Evolutionary conservation across 1,139 yeast species (phyloP).

Genomic region (Waltiozyma sp.): DNA sequence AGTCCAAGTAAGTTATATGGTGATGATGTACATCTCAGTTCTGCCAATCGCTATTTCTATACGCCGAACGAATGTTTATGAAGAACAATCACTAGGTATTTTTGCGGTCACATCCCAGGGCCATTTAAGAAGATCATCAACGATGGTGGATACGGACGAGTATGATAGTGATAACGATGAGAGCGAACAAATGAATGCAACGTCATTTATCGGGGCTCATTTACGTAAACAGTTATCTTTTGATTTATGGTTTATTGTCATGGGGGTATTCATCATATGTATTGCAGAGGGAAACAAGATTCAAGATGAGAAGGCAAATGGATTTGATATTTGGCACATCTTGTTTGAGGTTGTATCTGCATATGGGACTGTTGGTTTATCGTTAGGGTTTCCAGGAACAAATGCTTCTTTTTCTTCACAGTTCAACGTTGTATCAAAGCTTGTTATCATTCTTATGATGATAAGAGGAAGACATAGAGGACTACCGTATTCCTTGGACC

Average conservation of each 20-base stretch:
- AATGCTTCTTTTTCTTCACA: constrained; percentile 63
- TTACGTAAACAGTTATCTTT: constrained; percentile 84
- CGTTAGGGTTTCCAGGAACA: constrained; percentile 66
- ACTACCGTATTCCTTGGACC: constrained; percentile 81
- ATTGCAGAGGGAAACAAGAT: constrained; percentile 70
- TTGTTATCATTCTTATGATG: constrained; percentile 81
- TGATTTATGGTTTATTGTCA: constrained; percentile 87
- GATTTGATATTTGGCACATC: constrained; percentile 59
- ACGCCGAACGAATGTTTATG: constrained; percentile 93
- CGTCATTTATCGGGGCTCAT: constrained; percentile 74
- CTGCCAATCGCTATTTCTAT: constrained; percentile 92
- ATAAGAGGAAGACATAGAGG: constrained; percentile 97
- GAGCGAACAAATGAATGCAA: constrained; percentile 16
- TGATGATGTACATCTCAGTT: constrained; percentile 97
- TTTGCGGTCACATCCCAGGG: constrained; percentile 31
- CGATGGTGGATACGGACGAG: constrained; percentile 10
- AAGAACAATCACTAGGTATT: constrained; percentile 88
- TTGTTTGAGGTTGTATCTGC: constrained; percentile 90
- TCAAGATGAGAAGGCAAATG: constrained; percentile 28
- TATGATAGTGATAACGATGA: constrained; percentile 13
- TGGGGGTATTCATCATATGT: constrained; percentile 79
- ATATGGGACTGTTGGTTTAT: constrained; percentile 90
- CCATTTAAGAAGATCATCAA: constrained; percentile 10
- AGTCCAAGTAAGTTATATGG: constrained; percentile 83
- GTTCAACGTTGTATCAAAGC: constrained; percentile 64